Conservation (phyloP, 2,329 filamentous ascomycete genomes). For the Metarhizium humberi region DNA sequence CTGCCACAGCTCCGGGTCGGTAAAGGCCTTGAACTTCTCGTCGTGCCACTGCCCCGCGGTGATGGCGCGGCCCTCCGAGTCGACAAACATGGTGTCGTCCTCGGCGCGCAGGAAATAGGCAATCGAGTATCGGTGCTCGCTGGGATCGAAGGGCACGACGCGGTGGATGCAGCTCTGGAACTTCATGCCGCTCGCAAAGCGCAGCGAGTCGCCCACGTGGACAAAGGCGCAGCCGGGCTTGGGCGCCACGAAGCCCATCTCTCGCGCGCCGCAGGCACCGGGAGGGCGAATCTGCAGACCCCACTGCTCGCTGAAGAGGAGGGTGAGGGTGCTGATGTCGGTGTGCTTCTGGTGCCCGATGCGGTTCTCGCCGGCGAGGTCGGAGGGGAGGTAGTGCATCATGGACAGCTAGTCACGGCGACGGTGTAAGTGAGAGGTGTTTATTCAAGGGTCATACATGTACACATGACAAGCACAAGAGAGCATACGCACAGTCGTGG, state of each 20-base stretch:
- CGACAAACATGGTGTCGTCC: slow-evolving; percentile 45
- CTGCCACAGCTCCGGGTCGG: slow-evolving; percentile 32
- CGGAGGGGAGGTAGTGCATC: slow-evolving; percentile 43
- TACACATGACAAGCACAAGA: no score
- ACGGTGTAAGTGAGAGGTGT: slow-evolving; percentile 21
- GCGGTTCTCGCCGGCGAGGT: slow-evolving; percentile 29
- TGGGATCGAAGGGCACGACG: slow-evolving; percentile 41
- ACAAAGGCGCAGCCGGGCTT: slow-evolving; percentile 42
- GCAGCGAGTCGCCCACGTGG: slow-evolving; percentile 50
- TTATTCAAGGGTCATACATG: no score
- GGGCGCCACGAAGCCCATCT: slow-evolving; percentile 45
- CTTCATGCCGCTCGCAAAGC: slow-evolving; percentile 42
- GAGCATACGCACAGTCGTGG: neutral
- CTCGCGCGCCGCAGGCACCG: slow-evolving; percentile 25
- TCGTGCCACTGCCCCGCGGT: slow-evolving; percentile 46
- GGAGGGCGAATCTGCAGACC: slow-evolving; percentile 47
- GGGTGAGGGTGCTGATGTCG: slow-evolving; percentile 44
- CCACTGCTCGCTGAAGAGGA: slow-evolving; percentile 47
- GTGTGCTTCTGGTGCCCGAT: slow-evolving; percentile 49
- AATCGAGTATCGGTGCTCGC: slow-evolving; percentile 48
- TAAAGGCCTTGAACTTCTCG: slow-evolving; percentile 44
- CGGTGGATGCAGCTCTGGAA: slow-evolving; percentile 49
- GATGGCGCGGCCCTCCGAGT: slow-evolving; percentile 43
- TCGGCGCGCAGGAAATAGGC: slow-evolving; percentile 50
- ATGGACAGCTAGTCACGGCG: slow-evolving; percentile 31